Conservation (phyloP, 495 filamentous ascomycete genomes). For the Penicillium manginii region DNA sequence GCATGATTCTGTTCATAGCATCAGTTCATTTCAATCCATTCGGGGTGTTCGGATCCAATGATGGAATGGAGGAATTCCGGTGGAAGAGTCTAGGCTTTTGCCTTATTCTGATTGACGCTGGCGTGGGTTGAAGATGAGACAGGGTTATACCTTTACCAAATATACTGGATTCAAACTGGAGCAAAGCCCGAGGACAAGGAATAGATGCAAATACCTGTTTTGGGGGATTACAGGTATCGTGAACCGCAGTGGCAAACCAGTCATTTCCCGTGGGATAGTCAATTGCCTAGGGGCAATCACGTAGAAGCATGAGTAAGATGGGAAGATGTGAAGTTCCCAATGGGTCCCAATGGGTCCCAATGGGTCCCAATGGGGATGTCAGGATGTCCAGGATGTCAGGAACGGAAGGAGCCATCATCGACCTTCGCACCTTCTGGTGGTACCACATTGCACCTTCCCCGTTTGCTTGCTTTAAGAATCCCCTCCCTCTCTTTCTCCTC, state of each 20-base stretch:
- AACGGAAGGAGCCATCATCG: not conserved
- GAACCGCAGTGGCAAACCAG: no score
- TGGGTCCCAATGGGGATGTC: no score
- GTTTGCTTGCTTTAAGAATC: not conserved
- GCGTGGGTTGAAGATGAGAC: not conserved
- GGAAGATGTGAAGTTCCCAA: not conserved
- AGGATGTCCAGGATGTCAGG: not conserved
- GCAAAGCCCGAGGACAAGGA: no score
- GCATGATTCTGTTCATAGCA: not conserved
- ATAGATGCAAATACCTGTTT: no score
- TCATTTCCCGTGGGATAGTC: no score
- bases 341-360: no score
- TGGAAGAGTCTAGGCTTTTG: not conserved
- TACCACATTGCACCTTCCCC: not conserved
- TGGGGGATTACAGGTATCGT: no score
- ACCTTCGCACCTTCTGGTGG: not conserved
- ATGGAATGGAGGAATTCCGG: not conserved
- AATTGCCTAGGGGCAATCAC: not conserved
- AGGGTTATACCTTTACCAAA: no score
- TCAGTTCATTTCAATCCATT: not conserved
- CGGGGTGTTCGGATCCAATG: not conserved
- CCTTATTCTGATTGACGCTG: not conserved
- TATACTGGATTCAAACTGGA: no score
- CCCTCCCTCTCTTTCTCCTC: not conserved
- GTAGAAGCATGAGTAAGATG: not conserved